Evolutionary conservation across 306 rosid genomes (phyloP).

Genomic region (Rubus parviflorus): DNA sequence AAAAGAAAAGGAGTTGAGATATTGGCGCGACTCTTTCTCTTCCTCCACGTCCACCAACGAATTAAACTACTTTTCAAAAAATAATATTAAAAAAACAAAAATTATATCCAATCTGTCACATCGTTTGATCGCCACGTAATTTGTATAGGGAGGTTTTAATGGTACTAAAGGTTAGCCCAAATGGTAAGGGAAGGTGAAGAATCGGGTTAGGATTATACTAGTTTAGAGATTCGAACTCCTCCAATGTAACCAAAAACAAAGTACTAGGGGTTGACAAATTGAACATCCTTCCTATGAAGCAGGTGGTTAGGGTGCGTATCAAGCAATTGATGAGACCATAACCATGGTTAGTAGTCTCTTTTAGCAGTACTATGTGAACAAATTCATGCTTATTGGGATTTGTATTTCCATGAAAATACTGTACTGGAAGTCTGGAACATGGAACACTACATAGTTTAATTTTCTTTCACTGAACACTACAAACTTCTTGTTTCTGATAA

Average conservation of each 20-base stretch:
- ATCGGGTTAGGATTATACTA: too few relatives aligned
- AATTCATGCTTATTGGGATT: not conserved
- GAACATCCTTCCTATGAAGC: too few relatives aligned
- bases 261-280: too few relatives aligned
- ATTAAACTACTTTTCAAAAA: slow-evolving; percentile 19
- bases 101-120: not conserved
- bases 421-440: not conserved
- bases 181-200: too few relatives aligned
- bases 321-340: not conserved
- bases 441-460: not conserved
- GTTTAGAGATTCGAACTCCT: too few relatives aligned
- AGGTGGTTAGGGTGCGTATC: too few relatives aligned
- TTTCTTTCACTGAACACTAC: not conserved
- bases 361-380: not conserved
- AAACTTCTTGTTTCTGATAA: not conserved
- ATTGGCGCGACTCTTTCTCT: slow-evolving; percentile 61
- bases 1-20: slow-evolving; percentile 39
- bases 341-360: not conserved
- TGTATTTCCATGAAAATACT: not conserved
- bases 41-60: slow-evolving; percentile 37
- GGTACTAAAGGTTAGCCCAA: too few relatives aligned
- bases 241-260: too few relatives aligned
- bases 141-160: too few relatives aligned
- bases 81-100: too few relatives aligned
- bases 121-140: not conserved